Evolutionary conservation across 768 basidiomycete species (phyloP).

Genomic region (Trametes sanguinea): DNA sequence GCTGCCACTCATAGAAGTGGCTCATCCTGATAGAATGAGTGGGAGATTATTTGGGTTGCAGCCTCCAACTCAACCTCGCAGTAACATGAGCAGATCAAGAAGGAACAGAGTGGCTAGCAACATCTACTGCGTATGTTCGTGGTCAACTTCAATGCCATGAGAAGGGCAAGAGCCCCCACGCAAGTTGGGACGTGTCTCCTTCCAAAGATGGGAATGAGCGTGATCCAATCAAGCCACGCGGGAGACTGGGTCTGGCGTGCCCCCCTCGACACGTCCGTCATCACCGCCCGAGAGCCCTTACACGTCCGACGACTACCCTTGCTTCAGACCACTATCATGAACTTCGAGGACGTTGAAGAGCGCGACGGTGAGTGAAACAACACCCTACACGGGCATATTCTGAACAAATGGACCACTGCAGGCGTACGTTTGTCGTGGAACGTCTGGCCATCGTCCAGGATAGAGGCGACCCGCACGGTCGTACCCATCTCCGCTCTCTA

Average conservation of each 20-base stretch:
- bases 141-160: too few species aligned
- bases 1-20: constrained; percentile 34
- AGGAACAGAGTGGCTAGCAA: too few species aligned
- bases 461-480: constrained; percentile 96
- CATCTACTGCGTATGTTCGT: too few species aligned
- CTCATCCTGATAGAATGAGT: too few species aligned
- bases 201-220: background rate
- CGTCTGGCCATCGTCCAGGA: constrained; percentile 96
- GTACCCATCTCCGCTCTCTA: constrained; percentile 99
- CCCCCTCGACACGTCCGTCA: constrained; percentile 19
- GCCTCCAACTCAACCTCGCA: too few species aligned
- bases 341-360: constrained; percentile 97
- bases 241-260: background rate
- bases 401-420: constrained; percentile 33
- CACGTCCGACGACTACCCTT: constrained; percentile 9
- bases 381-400: background rate
- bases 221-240: constrained; percentile 11
- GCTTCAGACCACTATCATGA: constrained; percentile 37
- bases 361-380: constrained; percentile 72
- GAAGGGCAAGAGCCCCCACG: background rate
- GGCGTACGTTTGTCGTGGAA: constrained; percentile 98
- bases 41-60: too few species aligned
- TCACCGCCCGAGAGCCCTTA: constrained; percentile 3
- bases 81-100: too few species aligned
- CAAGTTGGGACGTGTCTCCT: background rate